Base-by-base conservation (phyloP, 2,329 filamentous ascomycete species). In the Microsporum canis region DNA sequence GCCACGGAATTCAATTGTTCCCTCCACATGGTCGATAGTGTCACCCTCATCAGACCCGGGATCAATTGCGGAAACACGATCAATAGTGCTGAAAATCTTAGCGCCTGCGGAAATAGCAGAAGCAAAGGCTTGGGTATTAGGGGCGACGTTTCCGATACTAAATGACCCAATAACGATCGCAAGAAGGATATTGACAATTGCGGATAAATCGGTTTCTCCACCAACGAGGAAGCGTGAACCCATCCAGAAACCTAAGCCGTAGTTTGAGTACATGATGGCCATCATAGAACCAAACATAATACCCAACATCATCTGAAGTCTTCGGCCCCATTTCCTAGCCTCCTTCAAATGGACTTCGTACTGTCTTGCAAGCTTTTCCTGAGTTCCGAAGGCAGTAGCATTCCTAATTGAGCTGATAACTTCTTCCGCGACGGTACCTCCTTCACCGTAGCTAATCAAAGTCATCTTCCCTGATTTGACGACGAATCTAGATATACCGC, bases 41-140 rank as follows among this genome's bases (percentile, higher is more conserved):
- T 83, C 78, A n/a, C 92, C 94, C 6, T 80, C 78, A 0, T 86
- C 81, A 1, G 82, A 83, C 4, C 84, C 83, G 0, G 92, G 86
- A 69, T 99, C 88, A 56, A 97, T 79, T 0, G 92, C 91, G 0
- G 94, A 96, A 2, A 77, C 69, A 59, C 94, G 87, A 73, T 97
- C 92, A 66, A 97, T 97, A 1, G 91, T 96, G 71, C 85, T 88
- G 77, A 88, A 96, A 64, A 99, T 96, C 78, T 97, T 97, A 60
- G 84, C 83, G 2, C 89, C 91, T 1, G 94, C 92, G 36, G 89
- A 89, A 4, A 95, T 77, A 43, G 86, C 88, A 12, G 86, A 89
- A 1, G 87, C 88, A 68, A 97, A 96, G 36, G 92, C 89, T 72
- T 95, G 89, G 2, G 87, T 75, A 68, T 96, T 90, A 0, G 94